Base-by-base conservation (phyloP, 2,329 filamentous ascomycete species). In the Penicillium concentricum region DNA sequence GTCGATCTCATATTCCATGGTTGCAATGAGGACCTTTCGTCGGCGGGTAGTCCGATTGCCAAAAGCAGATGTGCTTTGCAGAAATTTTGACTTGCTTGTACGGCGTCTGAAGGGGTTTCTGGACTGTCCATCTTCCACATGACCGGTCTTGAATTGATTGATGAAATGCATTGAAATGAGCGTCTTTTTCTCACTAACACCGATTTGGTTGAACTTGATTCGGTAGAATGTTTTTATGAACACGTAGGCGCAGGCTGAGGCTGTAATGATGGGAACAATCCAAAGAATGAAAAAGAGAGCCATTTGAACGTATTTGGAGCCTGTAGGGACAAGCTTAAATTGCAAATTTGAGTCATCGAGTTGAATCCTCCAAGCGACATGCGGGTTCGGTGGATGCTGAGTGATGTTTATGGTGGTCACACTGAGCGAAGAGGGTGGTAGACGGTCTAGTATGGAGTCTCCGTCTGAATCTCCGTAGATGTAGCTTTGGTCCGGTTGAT, bases 1-100 rank as follows among this genome's bases (percentile, higher is more conserved):
- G 54, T 86, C 84, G 58, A 89, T 88, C 59, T 88, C 85, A 71
- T 89, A 89, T 70, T 89, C 86, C 84, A 89, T 87, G 7, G 86
- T 88, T 13, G 85, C 86, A 51, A 89, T 87, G 22, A 89, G 78
- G 2, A 87, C 82, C 32, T 81, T 87, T n/a, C 83, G 76, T 43
- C 77, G 59, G 35, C 63, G 67, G 20, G 76, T 70, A n/a, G 63
- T 61, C 39, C 66, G 69, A 34, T 61, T 62, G 30, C 67, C 68
- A 48, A 75, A 72, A 1, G 68, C 70, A 22, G 73, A 68, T 7
- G 64, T 74, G 48, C 68, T 73, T 49, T 74, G 73, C 6, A 76
- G 62, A 32, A 75, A 74, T 4, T 67, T 69, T 3, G 72, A 75
- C 54, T 65, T 74, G 45, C 69, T 72, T 26, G 67, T 67, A 24